Evolutionary conservation across 208 protist genomes (phyloP).

Genomic region (Crithidia thermophila): DNA sequence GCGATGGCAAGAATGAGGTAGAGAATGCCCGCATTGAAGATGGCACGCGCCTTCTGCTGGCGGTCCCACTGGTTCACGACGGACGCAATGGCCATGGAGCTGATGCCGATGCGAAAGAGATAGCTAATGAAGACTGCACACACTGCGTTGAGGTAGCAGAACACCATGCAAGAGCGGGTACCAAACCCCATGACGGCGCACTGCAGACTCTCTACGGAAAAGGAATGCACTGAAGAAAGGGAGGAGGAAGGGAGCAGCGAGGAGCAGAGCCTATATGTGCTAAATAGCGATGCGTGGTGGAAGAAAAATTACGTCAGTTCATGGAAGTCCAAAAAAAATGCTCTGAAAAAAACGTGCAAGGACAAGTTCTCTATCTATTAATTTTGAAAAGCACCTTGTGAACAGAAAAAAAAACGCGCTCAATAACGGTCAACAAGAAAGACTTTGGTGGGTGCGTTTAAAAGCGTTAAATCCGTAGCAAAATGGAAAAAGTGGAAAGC

Average conservation of each 20-base stretch:
- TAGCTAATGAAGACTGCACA: constrained; percentile 79
- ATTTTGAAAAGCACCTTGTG: too few relatives aligned
- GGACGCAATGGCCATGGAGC: constrained; percentile 64
- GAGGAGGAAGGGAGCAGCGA: neutral
- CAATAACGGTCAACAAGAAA: too few relatives aligned
- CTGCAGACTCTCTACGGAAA: neutral
- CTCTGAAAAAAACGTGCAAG: too few relatives aligned
- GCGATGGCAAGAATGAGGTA: constrained; percentile 63
- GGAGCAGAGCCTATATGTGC: neutral
- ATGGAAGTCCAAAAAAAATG: too few relatives aligned
- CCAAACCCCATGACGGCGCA: constrained; percentile 46
- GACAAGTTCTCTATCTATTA: too few relatives aligned
- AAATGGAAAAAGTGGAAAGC: too few relatives aligned
- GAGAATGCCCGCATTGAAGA: constrained; percentile 61
- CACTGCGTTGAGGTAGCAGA: constrained; percentile 73
- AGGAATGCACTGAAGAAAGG: constrained; percentile 2
- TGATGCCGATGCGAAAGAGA: constrained; percentile 69
- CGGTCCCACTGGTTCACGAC: constrained; percentile 59
- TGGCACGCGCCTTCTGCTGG: constrained; percentile 62
- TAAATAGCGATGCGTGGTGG: neutral
- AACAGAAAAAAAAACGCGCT: too few relatives aligned
- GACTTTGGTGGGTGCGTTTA: too few relatives aligned
- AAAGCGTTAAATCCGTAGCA: too few relatives aligned
- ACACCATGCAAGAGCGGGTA: constrained; percentile 69
- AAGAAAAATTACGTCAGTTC: too few relatives aligned